A percentile compares a stretch with the other conserved stretches of the same genome.
Evolutionary conservation across 345 rosid genomes (phyloP).

Genomic region (Geranium rotundifolium): DNA sequence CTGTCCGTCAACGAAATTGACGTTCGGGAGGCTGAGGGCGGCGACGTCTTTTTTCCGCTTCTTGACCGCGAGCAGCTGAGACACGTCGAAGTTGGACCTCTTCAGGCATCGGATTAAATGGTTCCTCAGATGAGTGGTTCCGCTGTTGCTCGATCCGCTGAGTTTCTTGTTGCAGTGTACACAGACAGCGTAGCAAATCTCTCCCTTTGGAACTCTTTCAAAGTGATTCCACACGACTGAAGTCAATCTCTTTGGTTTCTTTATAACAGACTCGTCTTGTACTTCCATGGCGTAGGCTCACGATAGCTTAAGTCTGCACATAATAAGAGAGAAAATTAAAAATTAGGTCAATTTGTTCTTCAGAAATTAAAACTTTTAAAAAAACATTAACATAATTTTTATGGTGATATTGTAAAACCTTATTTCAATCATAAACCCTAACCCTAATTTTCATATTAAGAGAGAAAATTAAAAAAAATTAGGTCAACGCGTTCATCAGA

Average conservation of each 20-base stretch:
- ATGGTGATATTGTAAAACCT: too few species aligned
- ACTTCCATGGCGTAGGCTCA: constrained; percentile 53
- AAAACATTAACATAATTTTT: too few species aligned
- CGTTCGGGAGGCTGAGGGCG: constrained; percentile 32
- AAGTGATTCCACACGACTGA: constrained; percentile 95
- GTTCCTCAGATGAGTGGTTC: constrained; percentile 86
- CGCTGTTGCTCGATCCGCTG: constrained; percentile 95
- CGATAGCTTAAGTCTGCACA: constrained; percentile 24
- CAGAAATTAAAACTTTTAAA: too few species aligned
- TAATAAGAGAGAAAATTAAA: constrained; percentile 4
- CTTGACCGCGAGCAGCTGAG: constrained; percentile 74
- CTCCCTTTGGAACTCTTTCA: constrained; percentile 79
- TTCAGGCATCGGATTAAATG: constrained; percentile 89
- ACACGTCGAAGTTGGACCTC: constrained; percentile 67
- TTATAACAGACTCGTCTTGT: constrained; percentile 38
- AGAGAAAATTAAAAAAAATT: too few species aligned
- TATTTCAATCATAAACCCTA: too few species aligned
- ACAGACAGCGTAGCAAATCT: constrained; percentile 81
- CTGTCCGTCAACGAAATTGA: constrained; percentile 57
- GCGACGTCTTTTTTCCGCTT: constrained; percentile 71
- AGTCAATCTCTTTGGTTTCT: constrained; percentile 81
- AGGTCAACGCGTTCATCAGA: too few species aligned
- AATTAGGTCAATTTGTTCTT: constrained; percentile 5
- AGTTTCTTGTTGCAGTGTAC: constrained; percentile 81
- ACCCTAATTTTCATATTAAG: too few species aligned